Conservation (phyloP, 805 yeast species). For the Saccharomycopsis selenospora region DNA sequence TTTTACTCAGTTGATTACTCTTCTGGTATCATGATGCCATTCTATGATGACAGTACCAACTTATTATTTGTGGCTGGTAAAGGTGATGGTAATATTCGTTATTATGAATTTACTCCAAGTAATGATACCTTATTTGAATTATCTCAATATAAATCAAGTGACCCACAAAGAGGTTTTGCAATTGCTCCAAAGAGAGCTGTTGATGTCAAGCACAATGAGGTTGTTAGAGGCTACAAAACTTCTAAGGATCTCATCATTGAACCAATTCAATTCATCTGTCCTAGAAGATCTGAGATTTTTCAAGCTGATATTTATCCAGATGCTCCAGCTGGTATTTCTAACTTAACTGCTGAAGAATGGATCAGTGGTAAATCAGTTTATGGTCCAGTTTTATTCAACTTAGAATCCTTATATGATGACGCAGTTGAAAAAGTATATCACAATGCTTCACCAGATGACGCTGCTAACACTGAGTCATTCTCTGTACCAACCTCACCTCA, state of each 20-base stretch:
- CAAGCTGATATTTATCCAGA: conserved; percentile 92
- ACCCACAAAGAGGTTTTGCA: conserved; percentile 95
- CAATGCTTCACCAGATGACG: neutral
- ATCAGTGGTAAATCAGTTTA: conserved; percentile 67
- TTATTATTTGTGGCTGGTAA: conserved; percentile 89
- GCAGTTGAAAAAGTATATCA: conserved; percentile 26
- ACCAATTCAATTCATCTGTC: conserved; percentile 89
- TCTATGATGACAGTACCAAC: conserved; percentile 73
- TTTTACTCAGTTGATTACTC: conserved; percentile 81
- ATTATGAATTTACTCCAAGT: conserved; percentile 65
- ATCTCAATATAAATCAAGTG: conserved; percentile 83
- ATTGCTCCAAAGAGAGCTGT: conserved; percentile 79
- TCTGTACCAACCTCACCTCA: conserved; percentile 22
- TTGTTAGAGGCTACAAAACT: conserved; percentile 77
- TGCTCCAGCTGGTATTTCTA: conserved; percentile 74
- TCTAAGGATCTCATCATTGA: conserved; percentile 78
- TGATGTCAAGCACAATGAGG: conserved; percentile 75
- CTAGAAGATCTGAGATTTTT: conserved; percentile 88
- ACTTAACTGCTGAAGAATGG: conserved; percentile 75
- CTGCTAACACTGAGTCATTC: conserved; percentile 22
- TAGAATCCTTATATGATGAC: conserved; percentile 80
- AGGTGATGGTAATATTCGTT: conserved; percentile 96
- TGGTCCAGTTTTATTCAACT: conserved; percentile 72
- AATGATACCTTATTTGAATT: conserved; percentile 75
- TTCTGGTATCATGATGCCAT: conserved; percentile 90